Evolutionary conservation across 2,329 filamentous ascomycete genomes (phyloP).

Genomic region (Pseudocercospora pini-densiflorae): DNA sequence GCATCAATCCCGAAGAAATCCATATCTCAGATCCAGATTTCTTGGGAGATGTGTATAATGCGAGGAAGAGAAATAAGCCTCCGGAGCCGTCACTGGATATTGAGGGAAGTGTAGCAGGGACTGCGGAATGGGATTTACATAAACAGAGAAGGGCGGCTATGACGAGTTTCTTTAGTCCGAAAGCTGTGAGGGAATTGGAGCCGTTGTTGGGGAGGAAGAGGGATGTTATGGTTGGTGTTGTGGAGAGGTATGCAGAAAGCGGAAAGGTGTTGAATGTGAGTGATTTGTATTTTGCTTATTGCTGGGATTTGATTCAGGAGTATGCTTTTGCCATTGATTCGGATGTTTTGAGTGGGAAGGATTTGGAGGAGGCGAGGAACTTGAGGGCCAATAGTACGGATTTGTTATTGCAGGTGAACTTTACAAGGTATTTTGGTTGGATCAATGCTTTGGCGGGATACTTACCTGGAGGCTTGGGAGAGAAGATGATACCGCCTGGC

Average conservation of each 20-base stretch:
- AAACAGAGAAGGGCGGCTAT: slow-evolving; percentile 14
- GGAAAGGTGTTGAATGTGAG: slow-evolving; percentile 11
- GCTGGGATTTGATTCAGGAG: slow-evolving; percentile 17
- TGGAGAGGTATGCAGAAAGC: not conserved
- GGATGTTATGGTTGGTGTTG: slow-evolving; percentile 7
- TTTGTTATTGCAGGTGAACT: slow-evolving; percentile 16
- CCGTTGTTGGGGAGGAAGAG: slow-evolving; percentile 13
- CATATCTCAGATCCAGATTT: slow-evolving; percentile 21
- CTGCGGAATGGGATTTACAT: slow-evolving; percentile 16
- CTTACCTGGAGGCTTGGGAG: slow-evolving; percentile 1
- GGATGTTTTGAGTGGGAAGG: not conserved
- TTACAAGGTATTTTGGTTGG: slow-evolving; percentile 18
- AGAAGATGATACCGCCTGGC: slow-evolving; percentile 12
- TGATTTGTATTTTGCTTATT: slow-evolving; percentile 19
- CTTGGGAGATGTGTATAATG: slow-evolving; percentile 14
- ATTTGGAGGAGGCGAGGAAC: slow-evolving; percentile 9
- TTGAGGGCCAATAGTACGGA: slow-evolving; percentile 10
- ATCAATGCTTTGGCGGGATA: slow-evolving; percentile 14
- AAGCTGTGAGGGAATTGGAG: slow-evolving; percentile 15
- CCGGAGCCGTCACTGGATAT: slow-evolving; percentile 14
- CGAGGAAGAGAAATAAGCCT: slow-evolving; percentile 13
- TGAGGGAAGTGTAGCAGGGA: slow-evolving; percentile 10
- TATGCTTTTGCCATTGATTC: slow-evolving; percentile 16
- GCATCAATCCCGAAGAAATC: slow-evolving; percentile 20
- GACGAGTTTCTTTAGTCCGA: slow-evolving; percentile 20